Percentiles rank a stretch among this genome's conserved stretches.
Evolutionary conservation across 2,329 filamentous ascomycete species (phyloP).

Genomic region (Juglanconis juglandina): DNA sequence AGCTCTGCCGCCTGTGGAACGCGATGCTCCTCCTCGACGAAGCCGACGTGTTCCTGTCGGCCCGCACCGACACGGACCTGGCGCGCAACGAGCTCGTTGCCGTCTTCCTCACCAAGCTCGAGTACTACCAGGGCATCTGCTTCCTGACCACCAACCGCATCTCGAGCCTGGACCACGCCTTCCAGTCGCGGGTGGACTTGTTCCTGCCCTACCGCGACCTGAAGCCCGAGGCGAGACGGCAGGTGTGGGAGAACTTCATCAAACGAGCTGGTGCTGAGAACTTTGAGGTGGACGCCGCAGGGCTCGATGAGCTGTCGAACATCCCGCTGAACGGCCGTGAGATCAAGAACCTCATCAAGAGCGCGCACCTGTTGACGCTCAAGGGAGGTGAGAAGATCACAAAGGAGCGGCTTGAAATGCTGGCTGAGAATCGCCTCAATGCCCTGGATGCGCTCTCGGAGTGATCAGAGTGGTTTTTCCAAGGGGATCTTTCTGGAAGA

Average conservation of each 20-base stretch:
- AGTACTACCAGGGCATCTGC: slow-evolving; percentile 36
- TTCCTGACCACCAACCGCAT: slow-evolving; percentile 37
- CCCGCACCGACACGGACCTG: slow-evolving; percentile 31
- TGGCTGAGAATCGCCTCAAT: slow-evolving; percentile 30
- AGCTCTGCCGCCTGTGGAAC: slow-evolving; percentile 38
- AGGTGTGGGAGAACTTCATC: slow-evolving; percentile 37
- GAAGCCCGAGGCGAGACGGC: slow-evolving; percentile 23
- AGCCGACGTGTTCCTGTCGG: slow-evolving; percentile 40
- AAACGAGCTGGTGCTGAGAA: slow-evolving; percentile 26
- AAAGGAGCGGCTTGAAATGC: slow-evolving; percentile 27
- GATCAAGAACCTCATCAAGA: slow-evolving; percentile 49
- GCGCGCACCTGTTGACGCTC: slow-evolving; percentile 32
- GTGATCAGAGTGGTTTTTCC: no score
- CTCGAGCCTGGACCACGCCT: slow-evolving; percentile 33
- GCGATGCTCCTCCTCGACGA: slow-evolving; percentile 43
- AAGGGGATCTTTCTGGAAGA: no score
- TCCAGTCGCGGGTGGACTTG: slow-evolving; percentile 34
- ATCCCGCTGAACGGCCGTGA: slow-evolving; percentile 46
- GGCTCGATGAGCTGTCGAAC: slow-evolving; percentile 34
- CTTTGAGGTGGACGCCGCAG: slow-evolving; percentile 28
- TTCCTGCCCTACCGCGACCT: slow-evolving; percentile 32
- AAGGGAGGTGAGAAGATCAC: slow-evolving; percentile 28
- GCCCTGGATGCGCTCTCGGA: slow-evolving; percentile 16
- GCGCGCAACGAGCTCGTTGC: slow-evolving; percentile 38
- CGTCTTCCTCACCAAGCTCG: slow-evolving; percentile 31